Base-by-base conservation (phyloP, 2,329 filamentous ascomycete genomes). In the Trichoderma sp. region DNA sequence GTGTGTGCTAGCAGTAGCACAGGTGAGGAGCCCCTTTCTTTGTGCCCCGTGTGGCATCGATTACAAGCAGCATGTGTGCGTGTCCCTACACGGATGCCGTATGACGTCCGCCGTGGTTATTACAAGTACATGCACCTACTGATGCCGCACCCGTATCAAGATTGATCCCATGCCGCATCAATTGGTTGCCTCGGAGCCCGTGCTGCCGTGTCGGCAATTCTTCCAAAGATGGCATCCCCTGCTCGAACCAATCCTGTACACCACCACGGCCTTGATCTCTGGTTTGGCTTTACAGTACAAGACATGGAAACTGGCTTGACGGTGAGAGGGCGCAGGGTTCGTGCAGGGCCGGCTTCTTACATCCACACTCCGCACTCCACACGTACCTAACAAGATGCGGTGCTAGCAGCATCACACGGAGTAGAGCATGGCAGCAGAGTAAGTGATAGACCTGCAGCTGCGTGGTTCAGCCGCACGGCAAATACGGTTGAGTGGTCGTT, bases 251-350 rank as follows among this genome's bases (percentile, higher is more conserved):
- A 43, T 20, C n/a, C 36, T 6, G 28, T n/a, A 28, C 15, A n/a
- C 50, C 26, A 4, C 32, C 17, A 30, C 50, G 13, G 64, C 23
- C 32, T 28, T 58, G 47, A 20, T 57, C 32, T 67, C 34, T 65
- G 39, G n/a, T 36, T 6, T 36, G 34, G 9, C 20, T n/a, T 39
- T 11, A 17, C 36, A 17, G 15, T 17, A 13, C 47, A 43, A 15
- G 15, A 4, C 39, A 34, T 17, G 36, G 15, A 39, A 15, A 30
- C 28, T 11, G 62, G 43, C 53, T 67, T 20, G 50, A 67, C 64
- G 64, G 64, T 67, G 50, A 67, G 64, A 67, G n/a, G 43, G 32
- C 30, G 50, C 34, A 58, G 64, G 64, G 50, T 58, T 67, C 34
- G 64, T 58, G 53, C 64, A 67, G 64, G 64, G 15, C 4, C 64